Base-by-base conservation (phyloP, 2,329 filamentous ascomycete genomes). In the Chaetomium globosum region DNA sequence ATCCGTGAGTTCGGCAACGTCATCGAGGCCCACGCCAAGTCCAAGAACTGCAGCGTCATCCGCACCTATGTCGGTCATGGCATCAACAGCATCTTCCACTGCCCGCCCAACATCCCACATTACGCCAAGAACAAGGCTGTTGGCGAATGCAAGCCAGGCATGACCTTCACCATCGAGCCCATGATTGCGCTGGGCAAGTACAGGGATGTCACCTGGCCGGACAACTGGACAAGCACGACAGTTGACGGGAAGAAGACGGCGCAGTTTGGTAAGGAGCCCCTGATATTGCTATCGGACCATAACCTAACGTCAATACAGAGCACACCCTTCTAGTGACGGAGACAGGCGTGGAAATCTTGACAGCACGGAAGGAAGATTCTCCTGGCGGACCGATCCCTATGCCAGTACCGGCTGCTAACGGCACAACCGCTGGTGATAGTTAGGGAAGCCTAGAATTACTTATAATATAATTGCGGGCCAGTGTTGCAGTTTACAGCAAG, bases 61-160 rank as follows among this genome's bases (percentile, higher is more conserved):
- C 90, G 93, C 77, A 94, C 93, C 2, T 99, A 99, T 77, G 97
- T 94, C 74, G 95, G 95, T 28, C 95, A 99, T 76, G 95, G 94
- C 69, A 91, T 98, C 79, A 96, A 97, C 79, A 89, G 87, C 69
- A 83, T 96, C 52, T 99, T 99, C 84, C 95, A 99, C 79, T 91
- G 89, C 76, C 87, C 93, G 31, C 95, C 95, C 1, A 98, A 96
- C 75, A 89, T 99, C 60, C 95, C 95, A 5, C 95, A 99, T 78
- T 99, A 99, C 75, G 94, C 89, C 65, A 98, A 97, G 84, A 99
- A 98, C 80, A 99, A 98, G 85, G 92, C 94, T 0, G 90, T 97
- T 1, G 95, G 95, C 57, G 88, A 91, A 72, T 95, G 93, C 66
- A 97, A 97, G 81, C 89, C 92, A 0, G 95, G 95, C 61, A 97